Evolutionary conservation across 139 green algal species (phyloP).

Genomic region (Coelastrella sp.): DNA sequence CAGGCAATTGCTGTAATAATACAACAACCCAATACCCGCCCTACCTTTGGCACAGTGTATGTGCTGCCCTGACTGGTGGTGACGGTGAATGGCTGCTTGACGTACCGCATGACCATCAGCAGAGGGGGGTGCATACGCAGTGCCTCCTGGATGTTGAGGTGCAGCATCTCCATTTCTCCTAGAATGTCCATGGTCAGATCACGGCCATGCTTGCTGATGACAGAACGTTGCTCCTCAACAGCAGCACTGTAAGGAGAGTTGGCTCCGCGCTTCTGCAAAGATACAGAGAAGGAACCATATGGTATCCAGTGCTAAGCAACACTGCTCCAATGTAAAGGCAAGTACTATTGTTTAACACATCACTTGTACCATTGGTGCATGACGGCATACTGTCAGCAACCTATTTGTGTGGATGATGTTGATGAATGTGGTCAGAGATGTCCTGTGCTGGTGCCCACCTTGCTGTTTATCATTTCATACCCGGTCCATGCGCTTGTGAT

Average conservation of each 20-base stretch:
- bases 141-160: slow-evolving; percentile 87
- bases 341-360: no score
- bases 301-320: no score
- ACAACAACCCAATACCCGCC: no score
- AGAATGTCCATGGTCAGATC: slow-evolving; percentile 88
- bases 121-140: slow-evolving; percentile 96
- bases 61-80: slow-evolving; percentile 81
- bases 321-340: no score
- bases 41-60: slow-evolving; percentile 89
- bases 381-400: no score
- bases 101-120: slow-evolving; percentile 95
- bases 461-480: slow-evolving; percentile 78
- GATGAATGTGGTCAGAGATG: no score
- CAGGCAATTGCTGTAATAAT: no score
- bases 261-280: slow-evolving; percentile 13
- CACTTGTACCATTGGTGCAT: no score
- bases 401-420: no score
- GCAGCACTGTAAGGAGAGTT: slow-evolving; percentile 48
- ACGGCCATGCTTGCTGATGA: slow-evolving; percentile 80
- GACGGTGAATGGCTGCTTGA: slow-evolving; percentile 88
- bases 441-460: no score
- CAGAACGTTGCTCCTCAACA: slow-evolving; percentile 81
- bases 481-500: slow-evolving; percentile 96
- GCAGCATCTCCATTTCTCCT: slow-evolving; percentile 90
- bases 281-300: no score